Base-by-base conservation (phyloP, 495 filamentous ascomycete genomes). In the Penicillium cosmopolitanum region DNA sequence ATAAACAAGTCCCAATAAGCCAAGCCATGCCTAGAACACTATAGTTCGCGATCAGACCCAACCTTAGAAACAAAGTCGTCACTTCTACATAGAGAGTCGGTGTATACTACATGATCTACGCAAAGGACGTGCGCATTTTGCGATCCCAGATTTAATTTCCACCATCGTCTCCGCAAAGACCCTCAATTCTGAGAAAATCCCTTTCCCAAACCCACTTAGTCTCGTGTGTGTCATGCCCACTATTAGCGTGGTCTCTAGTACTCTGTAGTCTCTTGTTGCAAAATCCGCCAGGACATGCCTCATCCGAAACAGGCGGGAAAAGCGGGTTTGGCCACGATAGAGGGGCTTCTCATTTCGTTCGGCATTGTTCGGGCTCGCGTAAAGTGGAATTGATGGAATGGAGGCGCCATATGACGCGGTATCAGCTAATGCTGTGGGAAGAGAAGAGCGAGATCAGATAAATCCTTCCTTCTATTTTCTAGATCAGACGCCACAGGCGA, bases 401-500 rank as follows among this genome's bases (percentile, higher is more conserved):
- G 28, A 38, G 15, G 36, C 15, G n/a, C 36, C 10, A 44, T 13
- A 4, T 16, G 15, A 16, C 16, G 8, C 42, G 42, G 16, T 4
- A 31, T 31, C 28, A 31, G 28, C 15, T 25, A 15, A 40, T 19
- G 4, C 5, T n/a, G 5, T 42, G 51, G 9, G 19, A 53, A 38
- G 12, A 1, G 19, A 53, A 38, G 12, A 7, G 19, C 51, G 16
- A n/a, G 31, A 52, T 52, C 50, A 38, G 50, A 52, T 18, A 34
- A 34, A 43, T 3, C 0, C 16, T 16, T 6, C 9, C 7, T 21
- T 16, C 28, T 18, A 21, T 47, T 51, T 51, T 43, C 19, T 50
- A 40, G 33, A 19, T 31, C 28, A 51, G 55, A 57, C 55, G 55
- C 55, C 55, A 47, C 44, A 57, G 33, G 55, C 55, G 55, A 50